These are phyloP conservation scores for Pleurotus sapidus DNA, from an alignment of 768 basidiomycete genomes.

Conservation along the genomic window DNA sequence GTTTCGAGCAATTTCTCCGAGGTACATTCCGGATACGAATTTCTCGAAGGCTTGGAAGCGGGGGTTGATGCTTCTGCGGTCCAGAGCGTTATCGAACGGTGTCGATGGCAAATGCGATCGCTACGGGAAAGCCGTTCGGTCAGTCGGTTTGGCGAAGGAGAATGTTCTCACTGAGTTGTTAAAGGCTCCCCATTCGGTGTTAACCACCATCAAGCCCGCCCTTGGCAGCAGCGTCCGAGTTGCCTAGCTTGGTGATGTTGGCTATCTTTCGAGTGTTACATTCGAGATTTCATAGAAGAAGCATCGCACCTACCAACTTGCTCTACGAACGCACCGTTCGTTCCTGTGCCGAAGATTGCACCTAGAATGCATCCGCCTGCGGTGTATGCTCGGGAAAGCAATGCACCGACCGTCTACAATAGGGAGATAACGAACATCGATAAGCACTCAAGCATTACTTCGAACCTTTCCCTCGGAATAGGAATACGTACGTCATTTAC, in stretches of 20 bases:
- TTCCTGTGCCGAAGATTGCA: conserved; percentile 96
- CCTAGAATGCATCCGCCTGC: conserved; percentile 86
- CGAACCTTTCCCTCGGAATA: neutral
- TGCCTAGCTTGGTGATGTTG: conserved; percentile 82
- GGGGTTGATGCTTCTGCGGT: conserved; percentile 94
- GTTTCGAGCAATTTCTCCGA: conserved; percentile 91
- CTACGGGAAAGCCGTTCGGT: conserved; percentile 30
- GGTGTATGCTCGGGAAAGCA: conserved; percentile 92
- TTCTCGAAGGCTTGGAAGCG: conserved; percentile 94
- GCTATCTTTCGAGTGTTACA: conserved; percentile 23
- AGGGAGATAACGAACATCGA: conserved; percentile 1
- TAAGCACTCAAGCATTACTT: neutral
- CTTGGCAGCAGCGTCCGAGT: conserved; percentile 51
- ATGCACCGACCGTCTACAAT: conserved; percentile 87
- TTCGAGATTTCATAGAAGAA: neutral
- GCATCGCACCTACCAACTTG: conserved; percentile 45
- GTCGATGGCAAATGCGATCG: conserved; percentile 84
- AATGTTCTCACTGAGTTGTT: conserved; percentile 75
- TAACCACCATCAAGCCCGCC: conserved; percentile 89
- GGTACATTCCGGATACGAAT: conserved; percentile 98
- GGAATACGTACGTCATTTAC: conserved; percentile 69
- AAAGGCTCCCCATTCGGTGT: conserved; percentile 98
- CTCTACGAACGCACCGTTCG: conserved; percentile 97
- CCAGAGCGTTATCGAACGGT: conserved; percentile 87
- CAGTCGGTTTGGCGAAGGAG: neutral